Base-by-base conservation (phyloP, 2,329 filamentous ascomycete genomes). In the Penicillium aurantiogriseum region DNA sequence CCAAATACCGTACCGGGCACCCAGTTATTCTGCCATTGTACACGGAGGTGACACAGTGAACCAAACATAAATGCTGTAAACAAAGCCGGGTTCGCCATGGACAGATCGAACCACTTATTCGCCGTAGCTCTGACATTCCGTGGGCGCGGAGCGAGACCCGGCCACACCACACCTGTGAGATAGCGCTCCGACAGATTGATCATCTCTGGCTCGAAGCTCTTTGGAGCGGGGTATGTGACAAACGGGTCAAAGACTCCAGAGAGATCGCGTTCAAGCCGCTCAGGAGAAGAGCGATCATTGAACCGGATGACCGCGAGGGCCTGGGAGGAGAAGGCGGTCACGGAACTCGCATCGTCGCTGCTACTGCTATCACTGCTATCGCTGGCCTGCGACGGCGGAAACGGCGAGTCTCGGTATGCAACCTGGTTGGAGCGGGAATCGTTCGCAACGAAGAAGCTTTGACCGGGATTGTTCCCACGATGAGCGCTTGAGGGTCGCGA, bases 41-140 rank as follows among this genome's bases (percentile, higher is more conserved):
- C 67, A 21, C 70, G 69, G 39, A 69, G 68, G 38, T 74, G 71
- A 19, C 70, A 72, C 2, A 74, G 58, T 0, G 71, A 66, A 3
- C 67, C 68, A 47, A 67, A 72, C 43, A 72, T 59, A 51, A 74
- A 71, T 3, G 72, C 69, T 2, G 66, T 69, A 25, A 71, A 72
- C 19, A 74, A 56, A 5, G 67, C 66, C 0, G 65, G 65, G 36
- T 72, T 68, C 1, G 63, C 58, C 29, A 72, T 53, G 1, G 70
- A 67, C 13, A 74, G 61, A 6, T 70, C 64, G 40, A 72, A 71
- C 71, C 70, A 74, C 39, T 59, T 56, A 11, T 23, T 52, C 25
- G 56, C 59, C 3, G 64, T 35, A 15, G 57, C 36, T 44, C 50
- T 45, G 1, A 44, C 19, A 17, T 39, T 35, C 13, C 8, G 23